Conservation (phyloP, 768 basidiomycete species). For the Suillus variegatus region DNA sequence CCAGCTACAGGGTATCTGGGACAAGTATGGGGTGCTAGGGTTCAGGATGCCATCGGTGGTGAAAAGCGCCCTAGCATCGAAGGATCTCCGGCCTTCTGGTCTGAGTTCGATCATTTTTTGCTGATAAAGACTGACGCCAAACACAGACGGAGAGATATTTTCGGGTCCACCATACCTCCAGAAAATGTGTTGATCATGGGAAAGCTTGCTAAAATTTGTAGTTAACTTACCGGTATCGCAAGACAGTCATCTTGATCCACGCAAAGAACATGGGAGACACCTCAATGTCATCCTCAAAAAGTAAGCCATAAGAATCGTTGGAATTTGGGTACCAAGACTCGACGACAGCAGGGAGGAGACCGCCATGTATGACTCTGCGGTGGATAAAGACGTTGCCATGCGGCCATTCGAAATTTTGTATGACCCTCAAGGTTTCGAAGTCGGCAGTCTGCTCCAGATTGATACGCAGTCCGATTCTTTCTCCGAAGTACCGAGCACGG, state of each 20-base stretch:
- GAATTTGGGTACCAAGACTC: slow-evolving; percentile 86
- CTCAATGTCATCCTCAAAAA: slow-evolving; percentile 88
- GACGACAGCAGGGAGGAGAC: slow-evolving; percentile 79
- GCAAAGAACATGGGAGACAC: slow-evolving; percentile 83
- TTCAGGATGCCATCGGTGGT: slow-evolving; percentile 36
- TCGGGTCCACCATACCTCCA: slow-evolving; percentile 54
- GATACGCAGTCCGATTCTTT: slow-evolving; percentile 61
- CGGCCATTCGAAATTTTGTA: slow-evolving; percentile 55
- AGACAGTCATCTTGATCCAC: slow-evolving; percentile 79
- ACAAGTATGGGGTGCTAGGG: slow-evolving; percentile 72
- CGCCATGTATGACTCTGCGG: slow-evolving; percentile 76
- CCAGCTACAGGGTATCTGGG: slow-evolving; percentile 90
- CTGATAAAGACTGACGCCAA: slow-evolving; percentile 85
- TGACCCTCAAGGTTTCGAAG: slow-evolving; percentile 53
- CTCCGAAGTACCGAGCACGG: slow-evolving; percentile 64
- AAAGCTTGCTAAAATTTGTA: not conserved
- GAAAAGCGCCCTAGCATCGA: slow-evolving; percentile 68
- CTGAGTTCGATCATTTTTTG: slow-evolving; percentile 80
- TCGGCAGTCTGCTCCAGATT: slow-evolving; percentile 81
- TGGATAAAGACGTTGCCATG: slow-evolving; percentile 62
- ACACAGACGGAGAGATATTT: slow-evolving; percentile 50
- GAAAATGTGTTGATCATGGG: slow-evolving; percentile 5
- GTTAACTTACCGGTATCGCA: slow-evolving; percentile 67
- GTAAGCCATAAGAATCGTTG: slow-evolving; percentile 72
- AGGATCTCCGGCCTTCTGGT: slow-evolving; percentile 63